A percentile compares a stretch with the other conserved stretches of the same genome.
Conservation (phyloP, 331 rosid species). For the Saraca asoca region DNA sequence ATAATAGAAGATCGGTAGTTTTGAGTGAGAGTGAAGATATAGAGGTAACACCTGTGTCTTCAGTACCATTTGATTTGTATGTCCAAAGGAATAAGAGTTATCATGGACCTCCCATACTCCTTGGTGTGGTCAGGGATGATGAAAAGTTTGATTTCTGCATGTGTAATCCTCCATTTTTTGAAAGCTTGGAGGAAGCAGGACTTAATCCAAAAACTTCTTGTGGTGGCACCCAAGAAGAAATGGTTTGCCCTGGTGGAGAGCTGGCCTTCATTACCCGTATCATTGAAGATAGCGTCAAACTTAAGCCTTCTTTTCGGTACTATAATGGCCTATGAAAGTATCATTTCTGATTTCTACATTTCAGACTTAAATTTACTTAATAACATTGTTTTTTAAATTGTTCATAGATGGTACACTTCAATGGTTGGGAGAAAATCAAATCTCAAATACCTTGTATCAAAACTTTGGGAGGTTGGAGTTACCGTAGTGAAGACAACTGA, state of each 20-base stretch:
- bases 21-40: constrained; percentile 26
- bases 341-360: constrained; percentile 11
- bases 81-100: constrained; percentile 38
- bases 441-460: constrained; percentile 54
- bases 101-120: constrained; percentile 64
- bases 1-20: constrained; percentile 26
- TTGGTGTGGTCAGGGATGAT: constrained; percentile 65
- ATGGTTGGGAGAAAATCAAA: constrained; percentile 73
- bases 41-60: constrained; percentile 34
- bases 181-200: constrained; percentile 80
- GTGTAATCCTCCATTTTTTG: constrained; percentile 91
- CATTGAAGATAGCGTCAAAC: constrained; percentile 62
- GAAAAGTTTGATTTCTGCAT: constrained; percentile 86
- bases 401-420: constrained; percentile 68
- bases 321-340: constrained; percentile 3
- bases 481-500: constrained; percentile 77
- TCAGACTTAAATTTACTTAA: background rate
- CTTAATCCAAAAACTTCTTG: constrained; percentile 82
- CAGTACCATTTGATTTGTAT: constrained; percentile 38
- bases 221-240: constrained; percentile 74
- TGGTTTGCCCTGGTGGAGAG: constrained; percentile 86
- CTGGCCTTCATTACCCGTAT: constrained; percentile 69
- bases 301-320: constrained; percentile 67
- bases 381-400: background rate
- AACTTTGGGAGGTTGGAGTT: constrained; percentile 78